Base-by-base conservation (phyloP, 2,329 filamentous ascomycete species). In the Alternaria sp. region DNA sequence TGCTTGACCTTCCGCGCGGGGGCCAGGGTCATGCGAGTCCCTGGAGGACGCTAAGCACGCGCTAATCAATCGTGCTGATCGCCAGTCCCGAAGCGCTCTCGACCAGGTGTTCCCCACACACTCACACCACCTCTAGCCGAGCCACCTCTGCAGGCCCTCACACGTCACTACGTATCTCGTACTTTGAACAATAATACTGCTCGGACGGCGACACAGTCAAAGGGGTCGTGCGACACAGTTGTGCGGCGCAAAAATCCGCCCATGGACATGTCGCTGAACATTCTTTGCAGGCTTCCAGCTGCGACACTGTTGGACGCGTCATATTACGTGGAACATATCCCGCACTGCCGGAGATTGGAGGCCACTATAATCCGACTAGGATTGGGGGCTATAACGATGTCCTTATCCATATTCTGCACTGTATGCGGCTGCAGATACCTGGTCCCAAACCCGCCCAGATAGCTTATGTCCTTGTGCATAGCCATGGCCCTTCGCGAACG, bases 1-100 rank as follows among this genome's bases (percentile, higher is more conserved):
- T 53, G 30, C 20, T 21, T 53, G 49, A 14, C 45, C 47, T 26
- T 64, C 55, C 46, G 61, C 59, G 64, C 60, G 63, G 70, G 70
- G 70, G 57, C 70, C 70, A 65, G 70, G 70, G 70, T 66, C 49
- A 47, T 33, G 61, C 61, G 50, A 51, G 66, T 67, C 65, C 65
- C 57, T 63, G 59, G 25, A 44, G 26, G 58, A 58, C 54, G 47
- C 56, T 70, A 67, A 59, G 54, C 46, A 50, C 55, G 55, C 60
- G 68, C 62, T 64, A 69, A 45, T 65, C 61, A 20, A 55, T 63
- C 55, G 64, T 41, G 49, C 30, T 53, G 60, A 62, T 64, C 57
- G 63, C 57, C 63, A 63, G 37, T 64, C 65, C 70, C 33, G 41
- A 69, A 65, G 61, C 55, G 68, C 61, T 64, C 63, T 69, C 56